Evolutionary conservation across 352 stramenopile species (phyloP).

Genomic region (Thraustochytrium striatum): DNA sequence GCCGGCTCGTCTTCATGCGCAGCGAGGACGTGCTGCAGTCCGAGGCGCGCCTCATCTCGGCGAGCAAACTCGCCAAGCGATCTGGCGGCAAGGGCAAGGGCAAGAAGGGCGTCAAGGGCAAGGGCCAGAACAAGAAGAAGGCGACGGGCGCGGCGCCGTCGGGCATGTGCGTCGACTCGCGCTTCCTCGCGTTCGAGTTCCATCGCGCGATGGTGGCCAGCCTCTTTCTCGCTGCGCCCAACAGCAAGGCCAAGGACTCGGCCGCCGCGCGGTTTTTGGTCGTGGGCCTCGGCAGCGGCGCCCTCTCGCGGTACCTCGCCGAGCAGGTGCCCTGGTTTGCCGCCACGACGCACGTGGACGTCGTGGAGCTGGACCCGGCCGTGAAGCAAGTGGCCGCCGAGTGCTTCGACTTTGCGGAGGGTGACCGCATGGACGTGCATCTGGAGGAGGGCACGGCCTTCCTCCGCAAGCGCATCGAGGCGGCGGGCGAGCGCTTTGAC

Average conservation of each 20-base stretch:
- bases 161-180: conserved; percentile 57
- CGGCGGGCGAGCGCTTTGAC: conserved; percentile 54
- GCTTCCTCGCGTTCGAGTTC: conserved; percentile 69
- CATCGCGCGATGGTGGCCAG: conserved; percentile 68
- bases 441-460: conserved; percentile 56
- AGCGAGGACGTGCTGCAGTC: conserved; percentile 72
- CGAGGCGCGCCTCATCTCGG: conserved; percentile 61
- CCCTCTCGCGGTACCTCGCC: conserved; percentile 64
- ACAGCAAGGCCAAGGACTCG: not conserved
- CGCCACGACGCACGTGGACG: conserved; percentile 55
- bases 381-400: conserved; percentile 65
- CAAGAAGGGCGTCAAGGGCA: conserved; percentile 60
- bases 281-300: conserved; percentile 68
- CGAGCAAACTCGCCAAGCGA: not conserved
- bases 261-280: conserved; percentile 52
- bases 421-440: conserved; percentile 60
- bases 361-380: conserved; percentile 64
- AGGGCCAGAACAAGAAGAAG: conserved; percentile 67
- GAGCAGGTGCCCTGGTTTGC: conserved; percentile 12
- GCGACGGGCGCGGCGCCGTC: conserved; percentile 41
- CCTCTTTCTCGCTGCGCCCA: conserved; percentile 48
- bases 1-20: conserved; percentile 68
- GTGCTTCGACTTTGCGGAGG: conserved; percentile 67
- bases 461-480: conserved; percentile 23
- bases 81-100: not conserved